Conservation (phyloP, 2,329 filamentous ascomycete species). For the Aspergillus persii region DNA sequence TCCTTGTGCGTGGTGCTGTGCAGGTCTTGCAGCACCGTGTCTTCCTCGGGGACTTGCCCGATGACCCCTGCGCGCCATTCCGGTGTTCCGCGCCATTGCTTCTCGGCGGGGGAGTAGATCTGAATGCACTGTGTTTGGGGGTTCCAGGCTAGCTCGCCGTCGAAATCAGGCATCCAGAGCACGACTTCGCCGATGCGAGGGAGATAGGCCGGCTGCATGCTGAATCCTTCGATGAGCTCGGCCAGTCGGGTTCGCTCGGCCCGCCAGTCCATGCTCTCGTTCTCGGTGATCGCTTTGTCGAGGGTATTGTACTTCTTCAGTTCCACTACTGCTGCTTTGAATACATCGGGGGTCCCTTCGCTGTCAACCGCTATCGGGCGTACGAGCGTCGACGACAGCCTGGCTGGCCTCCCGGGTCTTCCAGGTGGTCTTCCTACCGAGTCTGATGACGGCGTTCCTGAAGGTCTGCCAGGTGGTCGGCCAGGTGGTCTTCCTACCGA, state of each 20-base stretch:
- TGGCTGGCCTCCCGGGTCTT: not conserved
- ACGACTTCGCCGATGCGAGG: constrained; percentile 59
- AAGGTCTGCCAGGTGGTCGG: constrained; percentile 4
- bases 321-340: constrained; percentile 49
- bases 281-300: constrained; percentile 50
- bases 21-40: constrained; percentile 47
- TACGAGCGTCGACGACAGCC: constrained; percentile 3
- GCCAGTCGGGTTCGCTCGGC: constrained; percentile 47
- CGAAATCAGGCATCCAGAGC: constrained; percentile 46
- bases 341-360: constrained; percentile 56
- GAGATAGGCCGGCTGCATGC: constrained; percentile 49
- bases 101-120: constrained; percentile 33
- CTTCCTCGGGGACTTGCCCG: constrained; percentile 50
- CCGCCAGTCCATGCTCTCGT: constrained; percentile 56
- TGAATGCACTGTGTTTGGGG: constrained; percentile 26
- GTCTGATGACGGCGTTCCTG: not conserved
- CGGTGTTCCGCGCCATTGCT: constrained; percentile 38
- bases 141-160: constrained; percentile 41
- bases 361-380: constrained; percentile 37
- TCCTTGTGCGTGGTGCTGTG: constrained; percentile 38
- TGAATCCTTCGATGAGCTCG: constrained; percentile 42
- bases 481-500: constrained; percentile 5
- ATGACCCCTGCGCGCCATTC: constrained; percentile 59
- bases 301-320: constrained; percentile 43
- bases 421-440: too few relatives aligned